Evolutionary conservation across 495 filamentous ascomycete genomes (phyloP), one percentile per base, ranked within the genome.

Genomic region (Penicillium angulare): DNA sequence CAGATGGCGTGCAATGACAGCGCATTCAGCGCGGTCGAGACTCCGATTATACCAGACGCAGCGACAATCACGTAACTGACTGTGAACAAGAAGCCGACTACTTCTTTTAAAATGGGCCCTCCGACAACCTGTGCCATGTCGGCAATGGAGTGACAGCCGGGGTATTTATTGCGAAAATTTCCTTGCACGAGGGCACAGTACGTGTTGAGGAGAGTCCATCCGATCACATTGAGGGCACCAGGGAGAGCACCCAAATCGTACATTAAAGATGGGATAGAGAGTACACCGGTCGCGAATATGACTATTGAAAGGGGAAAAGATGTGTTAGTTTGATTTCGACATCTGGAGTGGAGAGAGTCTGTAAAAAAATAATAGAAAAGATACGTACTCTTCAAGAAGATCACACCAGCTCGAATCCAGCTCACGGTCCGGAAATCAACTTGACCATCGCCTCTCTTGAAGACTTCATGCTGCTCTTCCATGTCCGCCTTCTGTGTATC

Each of bases 101-200:
- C 18, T 45, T 71, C 68, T 8, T 67, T 66, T 15, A 65, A 79
- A 17, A 80, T 59, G 8, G 59, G 71, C 1, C 85, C 86, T 52
- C 81, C 78, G 27, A 89, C 77, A 21, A 93, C 67, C 15, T 79
- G 62, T 5, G 84, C 83, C 41, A 82, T 88, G 60, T 93, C 87
- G 22, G 84, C 82, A 47, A 91, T 83, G 52, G 66, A 67, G 52
- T 71, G 65, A 49, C 75, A 79, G 32, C 71, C 66, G 1, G 67
- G 67, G 36, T 71, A 52, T 10, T 22, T 31, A 31, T 64, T 61
- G 46, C 68, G 68, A 36, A 72, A 74, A n/a, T 72, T 62, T 16
- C 67, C 64, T n/a, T 69, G 57, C 13, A 72, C 49, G 21, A 71
- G 58, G 23, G 64, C 62, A 15, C 62, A 60, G 53, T 72, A 74